phyloP scores from a whole-genome alignment of 2,329 filamentous ascomycete species.

The Emericellopsis cladophorae region DNA sequence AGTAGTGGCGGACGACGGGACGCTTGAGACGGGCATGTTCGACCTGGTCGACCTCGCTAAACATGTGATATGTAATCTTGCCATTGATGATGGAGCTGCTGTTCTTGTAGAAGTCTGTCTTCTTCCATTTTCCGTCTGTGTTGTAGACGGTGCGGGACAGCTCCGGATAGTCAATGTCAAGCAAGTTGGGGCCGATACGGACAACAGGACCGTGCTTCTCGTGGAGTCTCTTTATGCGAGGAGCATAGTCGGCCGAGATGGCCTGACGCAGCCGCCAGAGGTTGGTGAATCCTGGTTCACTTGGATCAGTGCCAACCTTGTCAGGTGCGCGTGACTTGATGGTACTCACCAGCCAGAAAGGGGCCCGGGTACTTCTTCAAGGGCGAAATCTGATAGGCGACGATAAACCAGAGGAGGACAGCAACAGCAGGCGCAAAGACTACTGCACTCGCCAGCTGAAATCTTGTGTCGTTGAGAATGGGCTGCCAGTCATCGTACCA shows the following conservation, averaged over 20 bases:
- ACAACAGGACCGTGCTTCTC: constrained; percentile 25
- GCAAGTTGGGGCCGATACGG: constrained; percentile 23
- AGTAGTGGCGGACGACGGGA: constrained; percentile 23
- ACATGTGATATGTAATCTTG: constrained; percentile 22
- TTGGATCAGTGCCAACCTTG: neutral
- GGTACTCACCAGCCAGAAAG: constrained; percentile 6
- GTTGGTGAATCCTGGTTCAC: constrained; percentile 14
- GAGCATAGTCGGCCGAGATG: constrained; percentile 13
- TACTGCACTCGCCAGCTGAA: neutral
- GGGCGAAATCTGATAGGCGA: constrained; percentile 6
- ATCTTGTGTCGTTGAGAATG: neutral
- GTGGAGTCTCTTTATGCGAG: constrained; percentile 18
- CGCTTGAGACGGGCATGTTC: constrained; percentile 21
- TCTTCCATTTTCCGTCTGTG: constrained; percentile 10
- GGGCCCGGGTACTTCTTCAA: constrained; percentile 8
- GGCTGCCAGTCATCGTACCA: neutral
- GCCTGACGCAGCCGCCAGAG: constrained; percentile 21
- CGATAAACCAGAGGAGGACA: constrained; percentile 3
- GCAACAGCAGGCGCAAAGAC: neutral
- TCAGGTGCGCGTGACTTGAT: neutral
- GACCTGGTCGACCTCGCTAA: constrained; percentile 18
- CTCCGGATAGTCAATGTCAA: constrained; percentile 22
- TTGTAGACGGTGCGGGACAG: constrained; percentile 22
- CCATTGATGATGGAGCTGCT: constrained; percentile 19
- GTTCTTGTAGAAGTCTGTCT: constrained; percentile 23